Base-by-base conservation (phyloP, 768 basidiomycete genomes). In the Suillus paluster region DNA sequence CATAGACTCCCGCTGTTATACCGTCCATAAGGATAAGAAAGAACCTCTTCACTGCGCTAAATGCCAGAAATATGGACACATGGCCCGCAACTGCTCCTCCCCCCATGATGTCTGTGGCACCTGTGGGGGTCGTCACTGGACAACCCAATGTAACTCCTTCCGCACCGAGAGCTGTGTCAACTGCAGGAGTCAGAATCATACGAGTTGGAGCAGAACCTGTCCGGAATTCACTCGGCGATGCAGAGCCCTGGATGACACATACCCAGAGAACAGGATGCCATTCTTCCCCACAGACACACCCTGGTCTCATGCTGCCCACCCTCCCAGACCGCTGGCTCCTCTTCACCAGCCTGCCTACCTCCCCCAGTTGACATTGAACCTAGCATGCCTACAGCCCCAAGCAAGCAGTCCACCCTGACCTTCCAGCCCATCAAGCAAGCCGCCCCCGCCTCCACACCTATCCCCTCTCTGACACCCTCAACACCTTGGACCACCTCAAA, bases 391-490 rank as follows among this genome's bases (percentile, higher is more conserved):
- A 1, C 34, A 17, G 15, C 52, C 72, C 19, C 52, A 1, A 70
- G 73, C 11, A 68, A 67, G 64, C 73, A 75, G 60, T 70, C 71
- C 19, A 78, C 76, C 41, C 17, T 72, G 5, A 64, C 64, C 63
- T 71, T 70, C 19, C 75, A 71, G 0, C 41, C 34, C 6, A 59
- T 17, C 2, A 63, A 69, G 0, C 69, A 70, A 36, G 38, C 45
- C 14, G 61, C 64, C 9, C 8, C 72, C 0, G 46, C 74, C 1
- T 59, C 70, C 58, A 41, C 44, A 21, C 8, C 15, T 9, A 4
- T 39, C 12, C n/a, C 54, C 9, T 50, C 2, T 23, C 57, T 21
- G 3, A 48, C 12, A 2, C 44, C 14, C 23, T 48, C 11, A 49
- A 52, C 48, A 60, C 46, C 2, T n/a, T n/a, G n/a, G n/a, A n/a